Conservation (phyloP, 2,329 filamentous ascomycete species). For the Fusarium acutatum region DNA sequence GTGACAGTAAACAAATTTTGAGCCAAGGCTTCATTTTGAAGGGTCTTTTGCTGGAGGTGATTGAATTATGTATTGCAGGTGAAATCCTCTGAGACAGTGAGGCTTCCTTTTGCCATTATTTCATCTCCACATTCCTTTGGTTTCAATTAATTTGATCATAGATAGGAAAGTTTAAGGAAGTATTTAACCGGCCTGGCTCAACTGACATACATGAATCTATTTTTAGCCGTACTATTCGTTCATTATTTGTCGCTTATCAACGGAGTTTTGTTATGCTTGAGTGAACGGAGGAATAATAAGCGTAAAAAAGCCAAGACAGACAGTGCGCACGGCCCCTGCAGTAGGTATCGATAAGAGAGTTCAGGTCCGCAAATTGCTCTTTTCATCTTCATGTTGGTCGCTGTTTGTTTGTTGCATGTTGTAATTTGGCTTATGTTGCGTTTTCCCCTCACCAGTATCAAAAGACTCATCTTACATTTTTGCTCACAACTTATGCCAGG, state of each 20-base stretch:
- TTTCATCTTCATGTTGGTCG: background rate
- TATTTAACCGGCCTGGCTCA: background rate
- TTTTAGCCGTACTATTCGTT: background rate
- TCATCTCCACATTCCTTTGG: no score
- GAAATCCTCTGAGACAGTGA: background rate
- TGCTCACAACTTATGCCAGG: background rate
- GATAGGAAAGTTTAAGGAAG: no score
- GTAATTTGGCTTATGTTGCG: background rate
- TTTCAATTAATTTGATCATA: background rate
- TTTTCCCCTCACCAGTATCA: background rate
- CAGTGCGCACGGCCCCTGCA: background rate
- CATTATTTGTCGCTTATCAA: background rate
- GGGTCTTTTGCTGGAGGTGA: rapidly evolving
- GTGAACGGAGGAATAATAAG: background rate
- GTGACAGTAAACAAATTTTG: background rate
- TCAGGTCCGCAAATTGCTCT: background rate
- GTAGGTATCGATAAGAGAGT: background rate
- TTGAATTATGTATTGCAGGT: background rate
- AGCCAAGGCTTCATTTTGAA: background rate
- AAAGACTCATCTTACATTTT: background rate
- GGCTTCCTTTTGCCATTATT: background rate
- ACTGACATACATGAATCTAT: background rate
- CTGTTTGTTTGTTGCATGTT: background rate
- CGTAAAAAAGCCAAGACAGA: background rate
- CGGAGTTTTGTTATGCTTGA: background rate